These are phyloP conservation scores for Hansenula sp. DNA, from an alignment of 1,139 yeast genomes.

Conservation along the genomic window DNA sequence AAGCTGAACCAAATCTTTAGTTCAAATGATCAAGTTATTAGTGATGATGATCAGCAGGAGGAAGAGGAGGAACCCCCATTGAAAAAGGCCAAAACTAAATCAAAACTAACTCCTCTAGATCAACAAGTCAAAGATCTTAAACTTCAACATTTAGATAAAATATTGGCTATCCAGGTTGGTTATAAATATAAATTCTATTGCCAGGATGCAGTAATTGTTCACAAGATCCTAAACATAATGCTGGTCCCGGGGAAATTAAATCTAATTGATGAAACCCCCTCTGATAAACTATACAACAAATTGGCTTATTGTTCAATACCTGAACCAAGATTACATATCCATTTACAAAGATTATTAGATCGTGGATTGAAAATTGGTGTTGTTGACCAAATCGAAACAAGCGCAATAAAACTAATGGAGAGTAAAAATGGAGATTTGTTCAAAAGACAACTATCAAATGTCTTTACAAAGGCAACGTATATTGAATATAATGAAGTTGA, in stretches of 20 bases:
- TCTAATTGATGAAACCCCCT: constrained; percentile 38
- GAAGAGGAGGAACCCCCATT: constrained; percentile 5
- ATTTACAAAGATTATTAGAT: constrained; percentile 62
- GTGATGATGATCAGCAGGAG: too few species aligned
- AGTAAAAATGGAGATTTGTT: constrained; percentile 48
- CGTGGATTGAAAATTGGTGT: constrained; percentile 78
- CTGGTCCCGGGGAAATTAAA: constrained; percentile 62
- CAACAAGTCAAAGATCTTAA: constrained; percentile 70
- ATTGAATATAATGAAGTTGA: constrained; percentile 52
- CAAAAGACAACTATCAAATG: constrained; percentile 62
- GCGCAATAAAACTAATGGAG: constrained; percentile 60
- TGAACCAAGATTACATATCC: constrained; percentile 65
- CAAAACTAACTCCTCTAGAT: constrained; percentile 71
- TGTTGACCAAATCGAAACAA: constrained; percentile 81
- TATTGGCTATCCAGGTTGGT: constrained; percentile 83
- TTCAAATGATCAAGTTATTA: not conserved
- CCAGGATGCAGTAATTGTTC: constrained; percentile 70
- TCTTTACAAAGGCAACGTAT: constrained; percentile 84
- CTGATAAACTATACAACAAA: constrained; percentile 44
- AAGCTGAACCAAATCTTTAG: constrained; percentile 7
- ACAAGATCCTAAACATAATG: constrained; percentile 66
- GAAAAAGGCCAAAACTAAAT: too few species aligned
- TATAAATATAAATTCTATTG: constrained; percentile 88
- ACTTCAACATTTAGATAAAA: constrained; percentile 52
- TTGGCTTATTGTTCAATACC: constrained; percentile 89